These are phyloP conservation scores for Eimeria sp. DNA, from an alignment of 169 alveolate genomes.

Conservation along the genomic window DNA sequence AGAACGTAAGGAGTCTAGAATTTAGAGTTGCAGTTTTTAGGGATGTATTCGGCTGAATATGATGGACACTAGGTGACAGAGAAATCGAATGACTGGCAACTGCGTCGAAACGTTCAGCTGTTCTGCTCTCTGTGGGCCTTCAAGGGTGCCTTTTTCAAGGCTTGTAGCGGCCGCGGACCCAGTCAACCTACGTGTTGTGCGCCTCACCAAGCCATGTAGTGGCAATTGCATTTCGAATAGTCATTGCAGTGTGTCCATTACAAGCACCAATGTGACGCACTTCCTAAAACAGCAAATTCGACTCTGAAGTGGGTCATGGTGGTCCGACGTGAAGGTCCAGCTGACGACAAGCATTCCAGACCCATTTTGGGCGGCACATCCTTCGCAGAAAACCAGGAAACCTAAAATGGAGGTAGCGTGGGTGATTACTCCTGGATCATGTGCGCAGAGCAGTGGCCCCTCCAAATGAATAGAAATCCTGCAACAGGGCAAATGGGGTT, in stretches of 20 bases:
- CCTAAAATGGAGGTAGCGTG: not conserved
- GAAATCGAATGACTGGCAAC: not conserved
- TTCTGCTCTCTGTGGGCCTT: not conserved
- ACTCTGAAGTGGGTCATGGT: not conserved
- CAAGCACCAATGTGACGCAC: not conserved
- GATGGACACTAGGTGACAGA: not conserved
- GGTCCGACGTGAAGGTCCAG: not conserved
- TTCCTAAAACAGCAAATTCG: not conserved
- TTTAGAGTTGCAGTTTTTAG: not conserved
- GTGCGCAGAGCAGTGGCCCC: not conserved
- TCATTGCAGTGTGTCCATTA: not conserved
- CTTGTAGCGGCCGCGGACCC: not conserved
- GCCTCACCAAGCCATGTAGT: not conserved
- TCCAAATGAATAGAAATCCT: not conserved
- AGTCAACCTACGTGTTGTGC: no score
- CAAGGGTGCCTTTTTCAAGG: not conserved
- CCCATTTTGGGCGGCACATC: not conserved
- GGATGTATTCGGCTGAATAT: not conserved
- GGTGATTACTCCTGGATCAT: not conserved
- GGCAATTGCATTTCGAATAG: not conserved
- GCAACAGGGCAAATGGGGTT: not conserved
- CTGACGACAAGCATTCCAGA: not conserved
- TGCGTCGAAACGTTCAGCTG: not conserved
- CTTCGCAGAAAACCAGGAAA: not conserved
- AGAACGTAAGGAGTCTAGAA: not conserved